Evolutionary conservation across 305 asterid species (phyloP), one percentile per base, ranked within the genome.

Genomic region (Salvia sclarea): DNA sequence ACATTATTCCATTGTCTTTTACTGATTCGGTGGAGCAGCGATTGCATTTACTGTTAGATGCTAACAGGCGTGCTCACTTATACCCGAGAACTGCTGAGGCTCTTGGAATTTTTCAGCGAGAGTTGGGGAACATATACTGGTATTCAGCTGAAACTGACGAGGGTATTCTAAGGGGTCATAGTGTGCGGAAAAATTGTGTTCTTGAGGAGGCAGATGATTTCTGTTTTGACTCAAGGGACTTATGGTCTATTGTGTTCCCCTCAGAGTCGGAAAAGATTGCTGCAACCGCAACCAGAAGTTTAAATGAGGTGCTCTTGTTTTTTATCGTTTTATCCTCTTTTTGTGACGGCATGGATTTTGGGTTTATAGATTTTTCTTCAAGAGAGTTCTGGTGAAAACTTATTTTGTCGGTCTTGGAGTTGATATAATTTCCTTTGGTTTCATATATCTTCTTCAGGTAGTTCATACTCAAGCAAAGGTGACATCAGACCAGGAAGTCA

Each of bases 401-500:
- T 40, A 55, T 30, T 4, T 61, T 48, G 45, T 43, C 70, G 61
- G 49, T 40, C 30, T 53, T 35, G 40, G 58, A 55, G 58, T 64
- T 48, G 43, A 37, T 38, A 0, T 10, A 10, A 38, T 38, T 65
- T 61, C 70, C 21, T 5, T 24, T 50, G 50, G 64, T 43, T 41
- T 70, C 44, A 58, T 64, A 50, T 72, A 38, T 79, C 71, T 50
- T 77, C 59, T 75, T 41, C 83, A 94, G 99, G 96, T 85, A 40
- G 97, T 94, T 81, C 97, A 91, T 75, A 94, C 99, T 61, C 97
- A 94, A 78, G 88, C 97, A 63, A 94, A 91, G 79, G 92, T 94
- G 74, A 82, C 86, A 14, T 67, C 86, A 47, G 99, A 94, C 75
- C 96, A 90, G 82, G 96, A 94, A 79, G 96, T 91, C 61, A 84